Base-by-base conservation (phyloP, 352 stramenopile genomes). In the Pythium coloratum region DNA sequence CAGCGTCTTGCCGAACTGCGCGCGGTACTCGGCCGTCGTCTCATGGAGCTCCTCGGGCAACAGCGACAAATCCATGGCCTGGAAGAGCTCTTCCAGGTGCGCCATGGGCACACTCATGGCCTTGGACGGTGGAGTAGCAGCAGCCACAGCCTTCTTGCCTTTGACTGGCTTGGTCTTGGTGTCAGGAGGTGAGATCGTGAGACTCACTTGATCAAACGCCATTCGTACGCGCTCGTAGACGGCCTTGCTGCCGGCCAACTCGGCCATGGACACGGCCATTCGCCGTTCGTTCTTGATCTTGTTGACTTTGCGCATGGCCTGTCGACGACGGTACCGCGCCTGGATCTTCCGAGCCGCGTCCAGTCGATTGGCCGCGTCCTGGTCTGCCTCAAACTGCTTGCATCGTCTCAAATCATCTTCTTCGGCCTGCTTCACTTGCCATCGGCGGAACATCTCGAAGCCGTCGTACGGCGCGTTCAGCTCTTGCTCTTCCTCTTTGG, bases 361-460 rank as follows among this genome's bases (percentile, higher is more conserved):
- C 0, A 79, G 32, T 0, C 77, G 69, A 33, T 75, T 60, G 7
- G 9, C 57, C 1, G 32, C 36, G 0, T 76, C 70, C 42, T 76
- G 42, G 2, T 81, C 70, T 0, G 63, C 72, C 50, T 86, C 61
- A 6, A 84, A 75, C 14, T 64, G 61, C 13, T 71, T 55, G 5
- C 71, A 40, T 0, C 80, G 74, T 18, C 47, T 51, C 1, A 57
- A 47, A 60, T 95, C 83, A 6, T 93, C 82, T 9, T 75, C 57
- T 59, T 84, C 73, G 0, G 80, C 86, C 55, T 90, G 77, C 46
- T 71, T 59, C 3, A 76, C 70, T 69, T 95, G 86, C 82, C 86
- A 92, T 18, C 77, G 78, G 13, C 83, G 78, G 65, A 93, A 95
- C 9, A 73, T 55, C 44, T 89, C 84, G 36, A 84, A 88, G 1